Evolutionary conservation across 306 rosid species (phyloP), one percentile per base, ranked within the genome.

Genomic region (Medicago lupulina): DNA sequence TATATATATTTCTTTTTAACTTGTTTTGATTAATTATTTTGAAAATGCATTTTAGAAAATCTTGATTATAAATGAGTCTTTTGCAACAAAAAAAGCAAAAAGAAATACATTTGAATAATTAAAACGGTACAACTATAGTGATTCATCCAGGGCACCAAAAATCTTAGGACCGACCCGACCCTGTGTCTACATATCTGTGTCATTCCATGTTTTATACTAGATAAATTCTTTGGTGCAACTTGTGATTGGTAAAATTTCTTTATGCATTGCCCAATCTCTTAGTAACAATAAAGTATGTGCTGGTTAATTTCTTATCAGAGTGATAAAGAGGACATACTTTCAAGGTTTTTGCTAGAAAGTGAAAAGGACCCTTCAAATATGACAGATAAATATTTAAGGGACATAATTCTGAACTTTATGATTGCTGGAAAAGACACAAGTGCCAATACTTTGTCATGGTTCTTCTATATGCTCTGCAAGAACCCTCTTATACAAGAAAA

Each of bases 381-480:
- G 93, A 88, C 80, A 9, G 95, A 93, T 72, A 39, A 61, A 14
- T 90, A 87, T 84, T 63, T 90, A 49, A 86, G 93, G 73, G 98
- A 93, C 12, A 87, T 88, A 75, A 85, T 86, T 80, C 83, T 90
- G 70, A 93, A 71, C 80, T 89, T 93, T 43, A 82, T 93, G 88
- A 71, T 88, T 44, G 97, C 96, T 61, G 97, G 97, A 34, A 91
- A 89, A 68, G 97, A 93, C 80, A 51, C 96, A 8, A 87, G 83
- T 74, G 98, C 92, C 71, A 81, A 54, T 18, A 88, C 98, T 16
- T 81, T 91, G 5, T 88, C 97, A 15, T 93, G 97, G 98, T 89
- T 93, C 86, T 72, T 93, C 83, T 89, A 88, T 89, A 84, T 89
- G 96, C 59, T 93, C 0, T 88, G 93, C 86, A 91, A 91, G 86